Evolutionary conservation across 352 stramenopile genomes (phyloP).

Genomic region (Thraustochytrium sp.): DNA sequence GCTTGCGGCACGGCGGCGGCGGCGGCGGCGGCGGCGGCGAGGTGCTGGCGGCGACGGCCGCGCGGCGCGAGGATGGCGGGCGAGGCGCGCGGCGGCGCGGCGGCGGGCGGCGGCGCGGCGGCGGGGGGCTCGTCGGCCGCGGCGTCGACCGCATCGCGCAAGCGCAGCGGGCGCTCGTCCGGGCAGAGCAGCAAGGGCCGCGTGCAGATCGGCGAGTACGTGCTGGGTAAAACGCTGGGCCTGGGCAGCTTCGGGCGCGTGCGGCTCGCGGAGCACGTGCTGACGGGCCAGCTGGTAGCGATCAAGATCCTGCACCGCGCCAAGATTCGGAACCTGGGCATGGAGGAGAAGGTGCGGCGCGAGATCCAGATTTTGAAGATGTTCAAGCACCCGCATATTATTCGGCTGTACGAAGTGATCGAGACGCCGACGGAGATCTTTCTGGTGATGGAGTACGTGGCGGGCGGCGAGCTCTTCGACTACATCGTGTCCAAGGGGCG

Average conservation of each 20-base stretch:
- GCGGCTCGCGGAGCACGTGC: constrained; percentile 92
- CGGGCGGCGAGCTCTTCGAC: constrained; percentile 89
- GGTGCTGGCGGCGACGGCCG: too few species aligned
- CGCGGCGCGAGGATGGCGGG: too few species aligned
- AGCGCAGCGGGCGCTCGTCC: neutral
- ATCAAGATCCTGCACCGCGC: constrained; percentile 99
- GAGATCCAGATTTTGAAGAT: constrained; percentile 98
- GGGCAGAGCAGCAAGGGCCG: constrained; percentile 57
- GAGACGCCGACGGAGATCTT: constrained; percentile 98
- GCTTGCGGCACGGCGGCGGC: too few species aligned
- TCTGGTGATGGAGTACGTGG: constrained; percentile 85
- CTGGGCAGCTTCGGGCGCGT: constrained; percentile 99
- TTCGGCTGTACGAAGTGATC: constrained; percentile 97
- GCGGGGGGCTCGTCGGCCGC: too few species aligned
- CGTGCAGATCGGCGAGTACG: constrained; percentile 93
- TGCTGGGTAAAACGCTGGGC: constrained; percentile 95
- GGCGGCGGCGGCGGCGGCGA: too few species aligned
- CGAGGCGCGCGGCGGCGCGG: too few species aligned
- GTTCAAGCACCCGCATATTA: constrained; percentile 98
- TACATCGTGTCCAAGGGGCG: constrained; percentile 93
- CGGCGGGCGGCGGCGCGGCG: too few species aligned
- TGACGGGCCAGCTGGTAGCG: constrained; percentile 96
- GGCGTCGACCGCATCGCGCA: neutral
- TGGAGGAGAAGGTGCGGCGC: constrained; percentile 97
- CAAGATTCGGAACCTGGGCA: constrained; percentile 97